A percentile compares a stretch with the other conserved stretches of the same genome.
Conservation (phyloP, 805 yeast species). For the Candida orba region DNA sequence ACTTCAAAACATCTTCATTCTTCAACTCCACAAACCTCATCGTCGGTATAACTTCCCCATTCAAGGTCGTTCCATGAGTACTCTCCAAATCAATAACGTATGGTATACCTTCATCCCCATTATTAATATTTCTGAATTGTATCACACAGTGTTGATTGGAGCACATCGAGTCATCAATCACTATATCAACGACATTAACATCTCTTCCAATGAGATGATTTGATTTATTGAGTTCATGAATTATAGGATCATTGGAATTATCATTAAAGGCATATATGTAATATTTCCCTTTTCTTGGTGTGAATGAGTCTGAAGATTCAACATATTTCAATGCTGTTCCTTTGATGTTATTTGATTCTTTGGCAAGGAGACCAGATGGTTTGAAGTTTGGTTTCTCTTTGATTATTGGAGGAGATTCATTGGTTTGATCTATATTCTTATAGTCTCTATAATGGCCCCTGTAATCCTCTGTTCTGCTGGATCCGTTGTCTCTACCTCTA, state of each 20-base stretch:
- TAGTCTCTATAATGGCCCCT: background rate
- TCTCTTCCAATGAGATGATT: slow-evolving; percentile 32
- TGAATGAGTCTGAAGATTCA: slow-evolving; percentile 28
- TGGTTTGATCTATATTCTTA: background rate
- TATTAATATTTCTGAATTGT: slow-evolving; percentile 31
- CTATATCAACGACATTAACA: slow-evolving; percentile 29
- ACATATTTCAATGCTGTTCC: slow-evolving; percentile 33
- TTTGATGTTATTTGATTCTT: slow-evolving; percentile 29
- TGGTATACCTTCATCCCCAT: slow-evolving; percentile 15
- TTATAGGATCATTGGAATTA: slow-evolving; percentile 20
- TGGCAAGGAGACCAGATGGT: slow-evolving; percentile 36
- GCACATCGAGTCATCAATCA: slow-evolving; percentile 29
- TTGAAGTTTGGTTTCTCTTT: slow-evolving; percentile 29
- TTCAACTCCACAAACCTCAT: slow-evolving; percentile 36
- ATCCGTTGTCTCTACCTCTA: background rate
- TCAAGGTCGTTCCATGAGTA: slow-evolving; percentile 39
- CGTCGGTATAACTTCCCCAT: slow-evolving; percentile 32
- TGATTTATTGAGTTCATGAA: slow-evolving; percentile 23
- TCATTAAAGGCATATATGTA: slow-evolving; percentile 25
- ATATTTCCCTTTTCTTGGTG: slow-evolving; percentile 23
- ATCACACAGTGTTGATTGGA: slow-evolving; percentile 44
- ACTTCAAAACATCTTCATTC: slow-evolving; percentile 34
- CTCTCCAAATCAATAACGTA: slow-evolving; percentile 42
- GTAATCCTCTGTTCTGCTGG: background rate
- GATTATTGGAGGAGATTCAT: background rate